phyloP scores from a whole-genome alignment of 2,329 filamentous ascomycete species.

The Didymosphaeria variabile region DNA sequence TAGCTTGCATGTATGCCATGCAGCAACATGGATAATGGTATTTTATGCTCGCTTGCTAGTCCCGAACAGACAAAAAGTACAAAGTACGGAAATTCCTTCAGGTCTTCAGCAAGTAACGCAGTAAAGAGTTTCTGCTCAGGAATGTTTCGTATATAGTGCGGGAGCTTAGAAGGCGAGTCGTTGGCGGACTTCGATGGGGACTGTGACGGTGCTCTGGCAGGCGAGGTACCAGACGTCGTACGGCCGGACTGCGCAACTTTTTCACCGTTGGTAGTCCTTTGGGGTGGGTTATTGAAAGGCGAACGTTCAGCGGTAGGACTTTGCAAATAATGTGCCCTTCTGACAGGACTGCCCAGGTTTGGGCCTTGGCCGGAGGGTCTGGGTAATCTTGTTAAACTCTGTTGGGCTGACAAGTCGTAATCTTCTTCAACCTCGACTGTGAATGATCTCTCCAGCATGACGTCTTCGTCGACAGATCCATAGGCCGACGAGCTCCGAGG shows the following conservation, averaged over 20 bases:
- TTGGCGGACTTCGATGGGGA: conserved; percentile 4
- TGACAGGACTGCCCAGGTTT: neutral
- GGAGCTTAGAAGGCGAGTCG: conserved; percentile 26
- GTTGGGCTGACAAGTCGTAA: neutral
- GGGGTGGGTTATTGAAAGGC: neutral
- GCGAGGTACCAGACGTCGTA: neutral
- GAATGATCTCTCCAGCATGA: conserved; percentile 23
- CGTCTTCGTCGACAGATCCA: conserved; percentile 38
- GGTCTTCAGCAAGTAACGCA: conserved; percentile 18
- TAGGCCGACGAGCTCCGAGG: conserved; percentile 34
- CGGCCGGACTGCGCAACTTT: neutral
- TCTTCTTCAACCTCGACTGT: conserved; percentile 22
- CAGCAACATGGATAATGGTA: conserved; percentile 28
- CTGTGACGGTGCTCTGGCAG: neutral
- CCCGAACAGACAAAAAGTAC: conserved; percentile 45
- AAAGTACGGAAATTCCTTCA: conserved; percentile 38
- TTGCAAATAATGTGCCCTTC: neutral
- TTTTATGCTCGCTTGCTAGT: conserved; percentile 28
- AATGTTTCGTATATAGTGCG: conserved; percentile 40
- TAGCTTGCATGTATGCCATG: conserved; percentile 17
- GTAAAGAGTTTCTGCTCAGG: conserved; percentile 42
- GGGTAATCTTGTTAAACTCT: neutral
- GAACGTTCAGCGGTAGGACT: neutral
- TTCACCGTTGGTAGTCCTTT: neutral
- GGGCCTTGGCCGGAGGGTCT: neutral